Conservation (phyloP, 805 yeast species). For the Starmerella bombicola region DNA sequence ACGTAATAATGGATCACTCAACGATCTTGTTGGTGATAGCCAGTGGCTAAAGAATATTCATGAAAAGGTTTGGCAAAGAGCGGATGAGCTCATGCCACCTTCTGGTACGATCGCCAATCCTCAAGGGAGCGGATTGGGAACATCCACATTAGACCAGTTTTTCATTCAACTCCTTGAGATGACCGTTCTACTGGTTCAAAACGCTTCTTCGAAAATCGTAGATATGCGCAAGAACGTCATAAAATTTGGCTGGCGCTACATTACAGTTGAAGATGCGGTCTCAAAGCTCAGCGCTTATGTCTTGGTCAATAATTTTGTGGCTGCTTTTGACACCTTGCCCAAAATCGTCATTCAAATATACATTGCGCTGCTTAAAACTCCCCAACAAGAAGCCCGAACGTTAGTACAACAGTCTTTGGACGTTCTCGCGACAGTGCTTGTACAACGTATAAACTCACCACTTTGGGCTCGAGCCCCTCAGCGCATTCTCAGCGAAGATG, state of each 20-base stretch:
- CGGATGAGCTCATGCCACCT: constrained; percentile 41
- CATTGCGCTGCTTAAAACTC: constrained; percentile 74
- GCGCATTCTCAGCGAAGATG: constrained; percentile 80
- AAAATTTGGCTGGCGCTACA: constrained; percentile 87
- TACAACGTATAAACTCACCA: constrained; percentile 46
- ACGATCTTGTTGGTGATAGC: constrained; percentile 32
- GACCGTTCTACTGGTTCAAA: constrained; percentile 62
- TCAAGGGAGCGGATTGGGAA: constrained; percentile 15
- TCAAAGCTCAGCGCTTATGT: constrained; percentile 90
- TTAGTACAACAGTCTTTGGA: constrained; percentile 82
- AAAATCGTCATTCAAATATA: constrained; percentile 84
- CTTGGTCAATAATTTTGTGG: constrained; percentile 72
- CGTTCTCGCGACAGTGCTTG: constrained; percentile 74
- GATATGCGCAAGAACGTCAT: constrained; percentile 71
- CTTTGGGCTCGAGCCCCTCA: constrained; percentile 93
- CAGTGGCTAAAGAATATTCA: constrained; percentile 56
- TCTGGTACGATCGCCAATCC: constrained; percentile 15
- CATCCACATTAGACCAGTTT: constrained; percentile 47
- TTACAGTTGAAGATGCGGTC: constrained; percentile 75
- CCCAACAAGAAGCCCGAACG: constrained; percentile 70
- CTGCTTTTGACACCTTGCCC: constrained; percentile 77
- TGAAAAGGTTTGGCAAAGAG: constrained; percentile 56
- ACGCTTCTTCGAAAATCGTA: constrained; percentile 47
- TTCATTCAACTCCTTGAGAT: constrained; percentile 69
- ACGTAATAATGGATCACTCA: constrained; percentile 36